phyloP scores from a whole-genome alignment of 257 asterid species.

The Ilex asprella region DNA sequence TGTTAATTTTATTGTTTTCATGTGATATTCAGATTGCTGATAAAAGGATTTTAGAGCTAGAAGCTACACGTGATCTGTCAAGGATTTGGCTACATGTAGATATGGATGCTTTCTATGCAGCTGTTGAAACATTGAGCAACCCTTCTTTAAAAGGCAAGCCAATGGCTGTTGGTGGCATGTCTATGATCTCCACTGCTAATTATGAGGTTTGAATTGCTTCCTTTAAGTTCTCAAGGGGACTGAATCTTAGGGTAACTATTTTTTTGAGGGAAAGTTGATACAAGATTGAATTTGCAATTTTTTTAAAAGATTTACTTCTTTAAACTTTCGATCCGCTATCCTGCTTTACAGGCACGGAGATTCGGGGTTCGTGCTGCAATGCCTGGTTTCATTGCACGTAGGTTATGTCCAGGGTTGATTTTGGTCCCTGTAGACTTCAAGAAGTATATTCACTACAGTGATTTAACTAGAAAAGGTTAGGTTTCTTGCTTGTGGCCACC shows the following conservation, averaged over 20 bases:
- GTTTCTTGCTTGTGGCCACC: slow-evolving; percentile 12
- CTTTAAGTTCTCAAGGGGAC: slow-evolving; percentile 8
- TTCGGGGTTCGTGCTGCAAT: slow-evolving; percentile 98
- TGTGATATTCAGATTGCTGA: slow-evolving; percentile 57
- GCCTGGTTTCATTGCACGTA: slow-evolving; percentile 97
- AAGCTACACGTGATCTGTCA: slow-evolving; percentile 73
- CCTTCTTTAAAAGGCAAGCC: slow-evolving; percentile 79
- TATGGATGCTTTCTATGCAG: slow-evolving; percentile 99
- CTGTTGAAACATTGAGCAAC: slow-evolving; percentile 74
- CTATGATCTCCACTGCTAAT: slow-evolving; percentile 96
- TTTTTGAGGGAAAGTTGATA: background rate
- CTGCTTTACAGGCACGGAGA: slow-evolving; percentile 68
- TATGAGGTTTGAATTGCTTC: slow-evolving; percentile 62
- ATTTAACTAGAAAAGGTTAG: slow-evolving; percentile 78
- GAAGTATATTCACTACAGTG: slow-evolving; percentile 77
- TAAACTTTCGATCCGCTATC: background rate
- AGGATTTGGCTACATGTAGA: slow-evolving; percentile 94
- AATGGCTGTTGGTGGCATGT: slow-evolving; percentile 94
- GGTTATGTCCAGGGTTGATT: slow-evolving; percentile 73
- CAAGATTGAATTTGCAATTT: background rate
- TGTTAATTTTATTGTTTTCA: slow-evolving; percentile 1
- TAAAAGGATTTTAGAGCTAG: slow-evolving; percentile 62
- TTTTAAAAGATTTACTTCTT: background rate
- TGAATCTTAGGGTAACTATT: background rate
- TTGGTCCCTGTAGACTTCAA: slow-evolving; percentile 80